A percentile compares a stretch with the other conserved stretches of the same genome.
phyloP scores from a whole-genome alignment of 2,329 filamentous ascomycete species.

The Exophiala sp. region DNA sequence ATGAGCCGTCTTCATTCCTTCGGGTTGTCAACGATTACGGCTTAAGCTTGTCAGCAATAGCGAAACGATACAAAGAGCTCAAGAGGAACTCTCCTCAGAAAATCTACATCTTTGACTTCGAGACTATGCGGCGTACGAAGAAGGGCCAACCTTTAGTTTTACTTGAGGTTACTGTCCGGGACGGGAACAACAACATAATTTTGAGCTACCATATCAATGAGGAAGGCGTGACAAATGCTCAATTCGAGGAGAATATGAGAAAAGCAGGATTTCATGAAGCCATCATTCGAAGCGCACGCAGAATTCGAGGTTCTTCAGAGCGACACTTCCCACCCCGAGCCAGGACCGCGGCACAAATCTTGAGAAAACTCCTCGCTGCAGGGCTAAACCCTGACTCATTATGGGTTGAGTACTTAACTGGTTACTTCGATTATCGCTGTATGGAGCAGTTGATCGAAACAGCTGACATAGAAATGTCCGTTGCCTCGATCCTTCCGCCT shows the following conservation, averaged over 20 bases:
- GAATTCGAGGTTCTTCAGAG: slow-evolving; percentile 1
- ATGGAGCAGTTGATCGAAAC: slow-evolving; percentile 7
- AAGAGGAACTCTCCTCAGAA: too few relatives aligned
- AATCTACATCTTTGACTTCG: too few relatives aligned
- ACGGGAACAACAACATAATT: slow-evolving; percentile 6
- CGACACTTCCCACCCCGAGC: background rate
- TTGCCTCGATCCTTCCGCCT: slow-evolving; percentile 1
- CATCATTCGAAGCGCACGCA: background rate
- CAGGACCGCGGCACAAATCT: slow-evolving; percentile 7
- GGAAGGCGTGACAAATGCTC: slow-evolving; percentile 4
- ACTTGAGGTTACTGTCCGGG: slow-evolving; percentile 5
- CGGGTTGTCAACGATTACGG: too few relatives aligned
- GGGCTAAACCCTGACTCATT: slow-evolving; percentile 3
- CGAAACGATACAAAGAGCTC: too few relatives aligned
- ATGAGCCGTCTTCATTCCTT: too few relatives aligned
- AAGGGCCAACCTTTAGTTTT: background rate
- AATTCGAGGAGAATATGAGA: background rate
- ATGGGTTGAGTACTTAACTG: slow-evolving; percentile 7
- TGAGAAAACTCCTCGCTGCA: slow-evolving; percentile 1
- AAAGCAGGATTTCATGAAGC: background rate
- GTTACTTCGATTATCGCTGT: slow-evolving; percentile 4
- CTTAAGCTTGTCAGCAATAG: too few relatives aligned
- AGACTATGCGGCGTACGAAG: too few relatives aligned
- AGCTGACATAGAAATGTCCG: slow-evolving; percentile 1
- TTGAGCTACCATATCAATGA: slow-evolving; percentile 4